Base-by-base conservation (phyloP, 2,329 filamentous ascomycete species). In the Talaromyces sp. region DNA sequence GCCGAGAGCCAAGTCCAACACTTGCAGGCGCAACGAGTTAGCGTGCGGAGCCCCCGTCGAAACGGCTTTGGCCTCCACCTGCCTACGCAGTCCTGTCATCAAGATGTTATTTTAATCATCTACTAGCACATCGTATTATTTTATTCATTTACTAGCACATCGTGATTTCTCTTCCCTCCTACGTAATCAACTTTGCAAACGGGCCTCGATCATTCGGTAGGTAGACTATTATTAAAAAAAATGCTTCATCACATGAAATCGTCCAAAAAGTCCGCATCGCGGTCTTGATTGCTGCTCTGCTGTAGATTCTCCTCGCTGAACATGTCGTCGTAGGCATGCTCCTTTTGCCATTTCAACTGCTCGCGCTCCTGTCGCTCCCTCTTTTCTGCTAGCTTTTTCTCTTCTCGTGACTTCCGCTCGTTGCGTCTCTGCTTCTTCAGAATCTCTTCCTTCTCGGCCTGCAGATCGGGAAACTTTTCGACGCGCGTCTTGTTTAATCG, bases 401-500 rank as follows among this genome's bases (percentile, higher is more conserved):
- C 73, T 31, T 80, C 77, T 50, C 75, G 69, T 14, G 58, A 49
- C 58, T 76, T 76, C 41, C 77, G 68, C 54, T 96, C 91, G 62
- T 80, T 83, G 72, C 86, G 88, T 64, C 91, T 82, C 67, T 93
- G 78, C 76, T 89, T 86, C 67, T 86, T 86, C 62, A 89, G 77
- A 49, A 86, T 84, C 55, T 91, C 89, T 59, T 96, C 92, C 72
- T 88, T 90, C 78, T 97, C 93, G 71, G 88, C 85, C 61, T 83
- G 81, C 13, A 99, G 79, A 71, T 98, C 91, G 0, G 93, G 92
- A 72, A 88, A 91, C 74, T 88, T 90, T 78, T 98, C 93, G 35
- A 90, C 85, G 67, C 89, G 91, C 38, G 95, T 99, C 83, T 98
- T 99, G 81, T 97, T 98, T 65, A 99, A 85, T n/a, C 95, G 87